A percentile compares a stretch with the other conserved stretches of the same genome.
Conservation (phyloP, 2,329 filamentous ascomycete genomes). For the Passalora sequoiae region DNA sequence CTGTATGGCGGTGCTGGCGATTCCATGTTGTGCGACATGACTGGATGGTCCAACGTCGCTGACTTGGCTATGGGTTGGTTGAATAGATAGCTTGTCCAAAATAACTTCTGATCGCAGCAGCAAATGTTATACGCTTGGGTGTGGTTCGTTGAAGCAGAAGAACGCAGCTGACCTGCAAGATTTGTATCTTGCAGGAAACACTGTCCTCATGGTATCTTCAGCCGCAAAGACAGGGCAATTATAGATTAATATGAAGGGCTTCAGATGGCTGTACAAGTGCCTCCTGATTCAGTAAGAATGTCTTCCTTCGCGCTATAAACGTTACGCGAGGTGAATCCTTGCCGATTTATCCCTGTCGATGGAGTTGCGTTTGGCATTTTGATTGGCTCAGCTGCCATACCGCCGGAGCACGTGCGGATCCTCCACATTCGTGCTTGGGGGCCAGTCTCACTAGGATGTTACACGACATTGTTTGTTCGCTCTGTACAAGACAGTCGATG, state of each 20-base stretch:
- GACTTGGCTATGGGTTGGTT: too few species aligned
- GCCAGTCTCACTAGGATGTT: not conserved
- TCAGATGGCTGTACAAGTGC: not conserved
- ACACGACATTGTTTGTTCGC: too few species aligned
- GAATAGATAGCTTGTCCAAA: too few species aligned
- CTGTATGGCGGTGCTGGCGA: constrained; percentile 5
- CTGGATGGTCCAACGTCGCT: too few species aligned
- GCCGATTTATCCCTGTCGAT: not conserved
- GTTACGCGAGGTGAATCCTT: not conserved
- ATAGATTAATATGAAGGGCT: constrained; percentile 1
- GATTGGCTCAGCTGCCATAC: not conserved
- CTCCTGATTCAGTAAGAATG: not conserved
- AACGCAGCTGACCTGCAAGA: too few species aligned
- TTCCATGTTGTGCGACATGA: not conserved
- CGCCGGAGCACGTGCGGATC: not conserved
- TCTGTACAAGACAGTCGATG: too few species aligned
- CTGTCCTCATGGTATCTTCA: too few species aligned
- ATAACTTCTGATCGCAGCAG: too few species aligned
- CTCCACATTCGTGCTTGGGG: not conserved
- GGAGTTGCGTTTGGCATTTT: too few species aligned
- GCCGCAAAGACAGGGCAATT: not conserved
- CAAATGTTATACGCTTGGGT: too few species aligned
- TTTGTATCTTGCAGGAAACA: too few species aligned
- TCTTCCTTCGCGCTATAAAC: not conserved
- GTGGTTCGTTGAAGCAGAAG: too few species aligned